These are phyloP conservation scores for Pleurotus sapidus DNA, from an alignment of 768 basidiomycete genomes.

Conservation along the genomic window DNA sequence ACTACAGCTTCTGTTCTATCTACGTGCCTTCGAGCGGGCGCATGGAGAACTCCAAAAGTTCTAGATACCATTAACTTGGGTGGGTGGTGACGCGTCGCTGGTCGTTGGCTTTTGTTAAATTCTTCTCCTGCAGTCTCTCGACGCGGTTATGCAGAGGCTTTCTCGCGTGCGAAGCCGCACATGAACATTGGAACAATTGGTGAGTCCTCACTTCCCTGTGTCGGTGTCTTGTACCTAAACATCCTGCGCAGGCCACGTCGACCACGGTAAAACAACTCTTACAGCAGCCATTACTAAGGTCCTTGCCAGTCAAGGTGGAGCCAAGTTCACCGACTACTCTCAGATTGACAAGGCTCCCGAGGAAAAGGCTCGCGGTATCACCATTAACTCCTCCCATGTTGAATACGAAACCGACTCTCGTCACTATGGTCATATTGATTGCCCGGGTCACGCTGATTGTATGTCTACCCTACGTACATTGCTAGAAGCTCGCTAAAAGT, in stretches of 20 bases:
- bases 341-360: slow-evolving; percentile 99
- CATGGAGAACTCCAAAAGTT: slow-evolving; percentile 19
- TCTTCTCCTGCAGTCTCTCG: slow-evolving; percentile 35
- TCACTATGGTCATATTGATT: slow-evolving; percentile 98
- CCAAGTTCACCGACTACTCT: slow-evolving; percentile 91
- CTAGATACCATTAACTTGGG: slow-evolving; percentile 21
- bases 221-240: neutral
- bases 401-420: slow-evolving; percentile 91
- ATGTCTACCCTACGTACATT: slow-evolving; percentile 22
- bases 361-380: slow-evolving; percentile 99
- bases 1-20: slow-evolving; percentile 31
- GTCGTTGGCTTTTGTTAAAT: neutral
- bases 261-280: slow-evolving; percentile 97
- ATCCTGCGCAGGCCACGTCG: slow-evolving; percentile 72
- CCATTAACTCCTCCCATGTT: slow-evolving; percentile 97
- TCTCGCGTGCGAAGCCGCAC: slow-evolving; percentile 78
- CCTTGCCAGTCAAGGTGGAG: slow-evolving; percentile 71
- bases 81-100: slow-evolving; percentile 20
- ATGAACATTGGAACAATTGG: slow-evolving; percentile 97
- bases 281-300: slow-evolving; percentile 96
- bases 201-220: slow-evolving; percentile 26
- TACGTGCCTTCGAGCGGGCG: slow-evolving; percentile 33
- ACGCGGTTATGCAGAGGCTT: slow-evolving; percentile 79
- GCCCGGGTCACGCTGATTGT: slow-evolving; percentile 96
- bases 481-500: slow-evolving; percentile 9